These are phyloP conservation scores for Heliamphora exappendiculata DNA, from an alignment of 148 eudicot genomes.

Conservation along the genomic window DNA sequence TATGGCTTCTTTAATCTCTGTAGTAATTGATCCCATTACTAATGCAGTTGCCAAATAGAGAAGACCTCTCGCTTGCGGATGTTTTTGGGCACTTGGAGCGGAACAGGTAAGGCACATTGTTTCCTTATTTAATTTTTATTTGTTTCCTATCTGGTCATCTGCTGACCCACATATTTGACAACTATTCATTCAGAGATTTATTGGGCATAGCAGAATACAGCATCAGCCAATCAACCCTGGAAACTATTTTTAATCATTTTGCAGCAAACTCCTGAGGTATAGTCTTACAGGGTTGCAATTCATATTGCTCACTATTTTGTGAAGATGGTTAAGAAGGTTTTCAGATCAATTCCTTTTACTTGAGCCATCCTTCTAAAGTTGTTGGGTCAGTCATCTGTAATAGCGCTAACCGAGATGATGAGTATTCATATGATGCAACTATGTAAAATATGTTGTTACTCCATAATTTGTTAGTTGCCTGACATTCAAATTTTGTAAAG, in stretches of 20 bases:
- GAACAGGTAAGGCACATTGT: conserved; percentile 48
- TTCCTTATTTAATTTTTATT: not conserved
- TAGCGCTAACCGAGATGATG: not conserved
- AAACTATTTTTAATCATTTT: conserved; percentile 92
- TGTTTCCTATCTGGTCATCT: not conserved
- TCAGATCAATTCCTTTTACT: not conserved
- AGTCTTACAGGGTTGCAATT: not conserved
- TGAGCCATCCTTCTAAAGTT: not conserved
- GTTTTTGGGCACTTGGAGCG: conserved; percentile 90
- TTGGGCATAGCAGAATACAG: conserved; percentile 87
- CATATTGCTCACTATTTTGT: not conserved
- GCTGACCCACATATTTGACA: conserved; percentile 4
- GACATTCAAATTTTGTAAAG: not conserved
- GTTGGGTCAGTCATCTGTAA: not conserved
- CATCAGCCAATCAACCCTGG: conserved; percentile 93
- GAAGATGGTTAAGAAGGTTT: not conserved
- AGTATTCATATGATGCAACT: not conserved
- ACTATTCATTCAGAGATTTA: conserved; percentile 37
- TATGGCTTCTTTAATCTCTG: not conserved
- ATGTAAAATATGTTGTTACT: not conserved
- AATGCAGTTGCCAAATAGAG: conserved; percentile 67
- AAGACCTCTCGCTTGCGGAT: conserved; percentile 77
- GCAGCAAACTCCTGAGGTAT: conserved; percentile 63
- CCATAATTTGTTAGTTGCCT: not conserved
- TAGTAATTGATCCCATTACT: not conserved